A percentile compares a stretch with the other conserved stretches of the same genome.
phyloP scores from a whole-genome alignment of 768 basidiomycete species.

The Leccinum olivaceopallidum region DNA sequence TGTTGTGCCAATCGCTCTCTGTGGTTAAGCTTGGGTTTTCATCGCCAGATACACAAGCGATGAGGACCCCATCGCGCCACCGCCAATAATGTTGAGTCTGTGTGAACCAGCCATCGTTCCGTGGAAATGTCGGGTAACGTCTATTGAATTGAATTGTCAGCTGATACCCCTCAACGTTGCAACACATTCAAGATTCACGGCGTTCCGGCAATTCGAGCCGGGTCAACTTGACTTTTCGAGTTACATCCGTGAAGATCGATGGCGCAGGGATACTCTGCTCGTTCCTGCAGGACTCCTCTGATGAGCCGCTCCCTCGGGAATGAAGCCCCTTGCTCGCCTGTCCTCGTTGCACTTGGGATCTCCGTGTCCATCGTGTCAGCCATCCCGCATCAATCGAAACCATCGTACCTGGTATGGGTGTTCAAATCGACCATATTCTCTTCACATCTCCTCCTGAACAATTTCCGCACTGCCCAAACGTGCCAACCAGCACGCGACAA shows the following conservation, averaged over 20 bases:
- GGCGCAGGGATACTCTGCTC: neutral
- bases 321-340: slow-evolving; percentile 5
- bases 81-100: neutral
- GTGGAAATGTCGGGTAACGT: neutral
- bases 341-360: slow-evolving; percentile 9
- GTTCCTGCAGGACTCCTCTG: neutral
- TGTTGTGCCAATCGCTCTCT: slow-evolving; percentile 2
- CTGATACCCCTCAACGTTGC: neutral
- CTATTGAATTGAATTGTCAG: slow-evolving; percentile 2
- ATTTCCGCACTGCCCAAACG: slow-evolving; percentile 16
- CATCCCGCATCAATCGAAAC: neutral
- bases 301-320: slow-evolving; percentile 12
- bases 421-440: neutral
- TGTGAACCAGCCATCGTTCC: slow-evolving; percentile 1
- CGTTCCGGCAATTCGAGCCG: slow-evolving; percentile 1
- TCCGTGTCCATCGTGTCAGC: slow-evolving; percentile 17
- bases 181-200: neutral
- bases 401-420: neutral
- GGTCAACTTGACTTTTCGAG: neutral
- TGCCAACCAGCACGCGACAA: slow-evolving; percentile 6
- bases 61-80: slow-evolving; percentile 1
- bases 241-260: neutral
- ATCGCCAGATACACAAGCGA: neutral
- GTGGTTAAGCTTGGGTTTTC: neutral
- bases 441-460: neutral